phyloP scores from a whole-genome alignment of 164 flowering plant genomes.

The Tetracentron sinense region DNA sequence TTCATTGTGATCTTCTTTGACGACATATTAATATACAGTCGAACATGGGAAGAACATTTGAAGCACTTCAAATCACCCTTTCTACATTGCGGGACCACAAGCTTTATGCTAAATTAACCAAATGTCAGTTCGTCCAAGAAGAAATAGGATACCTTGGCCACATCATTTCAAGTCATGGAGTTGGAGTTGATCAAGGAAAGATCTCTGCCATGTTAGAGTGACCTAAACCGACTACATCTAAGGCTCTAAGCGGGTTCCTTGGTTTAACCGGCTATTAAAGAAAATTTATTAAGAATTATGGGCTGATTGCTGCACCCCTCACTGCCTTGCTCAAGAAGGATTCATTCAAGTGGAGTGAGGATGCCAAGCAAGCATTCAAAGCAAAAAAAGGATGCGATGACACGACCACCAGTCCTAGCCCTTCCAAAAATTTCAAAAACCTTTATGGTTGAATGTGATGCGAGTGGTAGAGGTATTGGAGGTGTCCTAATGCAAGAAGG shows the following conservation, averaged over 20 bases:
- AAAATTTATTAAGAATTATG: constrained; percentile 4
- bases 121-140: constrained; percentile 1
- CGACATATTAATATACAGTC: constrained; percentile 1
- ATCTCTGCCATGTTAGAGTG: constrained; percentile 2
- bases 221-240: neutral
- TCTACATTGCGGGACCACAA: neutral
- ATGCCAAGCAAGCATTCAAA: neutral
- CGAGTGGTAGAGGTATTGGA: constrained; percentile 1
- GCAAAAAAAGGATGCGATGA: neutral
- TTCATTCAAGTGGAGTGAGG: neutral
- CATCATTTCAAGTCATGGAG: neutral
- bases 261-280: constrained; percentile 9
- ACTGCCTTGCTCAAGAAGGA: constrained; percentile 4
- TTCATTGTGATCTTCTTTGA: neutral
- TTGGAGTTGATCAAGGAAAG: neutral
- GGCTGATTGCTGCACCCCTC: neutral
- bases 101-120: neutral
- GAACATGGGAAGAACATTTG: neutral
- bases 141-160: constrained; percentile 8
- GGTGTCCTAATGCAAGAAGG: constrained; percentile 8
- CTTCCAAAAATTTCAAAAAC: neutral
- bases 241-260: constrained; percentile 3
- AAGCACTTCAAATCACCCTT: neutral
- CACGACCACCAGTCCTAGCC: neutral
- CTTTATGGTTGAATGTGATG: constrained; percentile 7